Percentiles rank a stretch among this genome's conserved stretches.
Evolutionary conservation across 2,329 filamentous ascomycete species (phyloP).

Genomic region (Parastagonospora avenae): DNA sequence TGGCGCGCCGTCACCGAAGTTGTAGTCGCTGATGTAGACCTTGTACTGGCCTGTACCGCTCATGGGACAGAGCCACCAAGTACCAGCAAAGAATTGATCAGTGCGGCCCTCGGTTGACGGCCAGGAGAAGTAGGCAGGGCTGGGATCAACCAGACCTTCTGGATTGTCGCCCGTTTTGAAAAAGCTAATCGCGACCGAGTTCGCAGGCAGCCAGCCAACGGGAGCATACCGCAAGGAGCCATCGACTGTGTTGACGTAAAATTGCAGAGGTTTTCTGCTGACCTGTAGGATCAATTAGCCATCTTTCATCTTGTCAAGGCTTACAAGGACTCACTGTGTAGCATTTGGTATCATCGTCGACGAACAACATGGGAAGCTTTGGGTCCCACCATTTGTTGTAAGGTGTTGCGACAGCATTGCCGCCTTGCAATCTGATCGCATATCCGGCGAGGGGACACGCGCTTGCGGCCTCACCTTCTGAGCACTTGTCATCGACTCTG

Average conservation of each 20-base stretch:
- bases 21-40: constrained; percentile 32
- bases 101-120: constrained; percentile 26
- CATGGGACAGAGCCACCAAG: constrained; percentile 26
- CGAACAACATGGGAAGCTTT: constrained; percentile 35
- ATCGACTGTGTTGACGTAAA: constrained; percentile 28
- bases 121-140: constrained; percentile 35
- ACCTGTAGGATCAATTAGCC: constrained; percentile 21
- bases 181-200: constrained; percentile 29
- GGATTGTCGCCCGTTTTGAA: constrained; percentile 37
- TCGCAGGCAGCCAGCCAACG: constrained; percentile 30
- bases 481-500: constrained; percentile 24
- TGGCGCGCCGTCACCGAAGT: constrained; percentile 19
- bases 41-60: constrained; percentile 31
- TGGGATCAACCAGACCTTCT: constrained; percentile 22
- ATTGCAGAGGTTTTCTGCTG: constrained; percentile 34
- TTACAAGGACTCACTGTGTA: constrained; percentile 29
- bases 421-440: constrained; percentile 30
- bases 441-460: constrained; percentile 23
- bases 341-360: constrained; percentile 31
- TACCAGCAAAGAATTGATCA: constrained; percentile 8
- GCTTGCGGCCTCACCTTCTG: not conserved
- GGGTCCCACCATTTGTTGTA: constrained; percentile 37
- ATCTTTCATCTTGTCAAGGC: not conserved
- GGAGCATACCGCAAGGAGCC: constrained; percentile 32
- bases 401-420: constrained; percentile 33